phyloP scores from a whole-genome alignment of 495 filamentous ascomycete species.

The Talaromyces trachyspermus region DNA sequence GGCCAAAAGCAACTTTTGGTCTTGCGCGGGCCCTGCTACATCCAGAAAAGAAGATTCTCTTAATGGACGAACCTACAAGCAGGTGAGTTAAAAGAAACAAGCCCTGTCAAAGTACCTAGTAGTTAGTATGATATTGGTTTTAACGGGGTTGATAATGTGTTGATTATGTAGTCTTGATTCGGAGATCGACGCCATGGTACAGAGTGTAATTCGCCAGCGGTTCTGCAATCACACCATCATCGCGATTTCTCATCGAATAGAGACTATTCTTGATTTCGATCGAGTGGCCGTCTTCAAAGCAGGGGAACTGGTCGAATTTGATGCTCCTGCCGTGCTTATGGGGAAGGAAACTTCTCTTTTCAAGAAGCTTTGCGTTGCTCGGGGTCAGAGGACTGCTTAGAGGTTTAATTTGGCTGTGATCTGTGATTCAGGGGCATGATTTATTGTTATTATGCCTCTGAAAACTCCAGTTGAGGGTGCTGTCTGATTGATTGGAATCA shows the following conservation, averaged over 20 bases:
- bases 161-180: slow-evolving; percentile 22
- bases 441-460: no score
- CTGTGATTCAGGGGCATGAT: no score
- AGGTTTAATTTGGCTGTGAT: no score
- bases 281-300: slow-evolving; percentile 20
- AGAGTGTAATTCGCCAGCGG: slow-evolving; percentile 16
- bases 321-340: no score
- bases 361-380: no score
- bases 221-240: slow-evolving; percentile 23
- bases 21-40: slow-evolving; percentile 33
- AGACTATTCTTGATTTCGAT: slow-evolving; percentile 21
- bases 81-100: slow-evolving; percentile 2
- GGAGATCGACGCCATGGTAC: slow-evolving; percentile 21
- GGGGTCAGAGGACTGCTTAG: no score
- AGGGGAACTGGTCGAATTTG: slow-evolving; percentile 21
- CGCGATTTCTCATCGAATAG: slow-evolving; percentile 26
- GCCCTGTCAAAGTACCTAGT: not conserved
- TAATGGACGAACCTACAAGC: slow-evolving; percentile 25
- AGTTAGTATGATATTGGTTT: not conserved
- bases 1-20: slow-evolving; percentile 44
- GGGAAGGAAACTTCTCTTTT: no score
- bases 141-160: not conserved
- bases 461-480: no score
- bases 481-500: no score
- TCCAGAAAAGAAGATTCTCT: slow-evolving; percentile 15